A percentile compares a stretch with the other conserved stretches of the same genome.
Evolutionary conservation across 164 flowering plant species (phyloP).

Genomic region (Annona cherimola): DNA sequence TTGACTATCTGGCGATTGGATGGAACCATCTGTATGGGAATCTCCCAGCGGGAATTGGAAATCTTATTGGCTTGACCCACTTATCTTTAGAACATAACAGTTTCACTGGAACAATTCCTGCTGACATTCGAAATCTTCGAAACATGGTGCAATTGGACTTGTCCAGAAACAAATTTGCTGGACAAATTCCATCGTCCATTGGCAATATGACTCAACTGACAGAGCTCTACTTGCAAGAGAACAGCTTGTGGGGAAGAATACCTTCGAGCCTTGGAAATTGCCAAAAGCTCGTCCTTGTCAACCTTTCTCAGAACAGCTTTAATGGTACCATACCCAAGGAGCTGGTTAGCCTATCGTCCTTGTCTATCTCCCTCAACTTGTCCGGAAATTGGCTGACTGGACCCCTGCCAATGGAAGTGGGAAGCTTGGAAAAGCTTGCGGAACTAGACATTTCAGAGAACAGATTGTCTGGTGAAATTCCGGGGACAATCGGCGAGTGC

Average conservation of each 20-base stretch:
- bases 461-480: conserved; percentile 13
- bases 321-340: conserved; percentile 26
- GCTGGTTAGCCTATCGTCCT: conserved; percentile 17
- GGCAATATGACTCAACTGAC: conserved; percentile 23
- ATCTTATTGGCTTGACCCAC: conserved; percentile 15
- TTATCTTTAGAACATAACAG: conserved; percentile 14
- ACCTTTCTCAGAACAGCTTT: conserved; percentile 7
- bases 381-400: conserved; percentile 26
- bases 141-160: conserved; percentile 18
- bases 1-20: neutral
- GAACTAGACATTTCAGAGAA: conserved; percentile 13
- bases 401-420: conserved; percentile 25
- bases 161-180: conserved; percentile 18
- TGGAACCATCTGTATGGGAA: conserved; percentile 22
- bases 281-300: neutral
- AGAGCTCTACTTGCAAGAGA: conserved; percentile 1
- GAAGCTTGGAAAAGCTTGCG: conserved; percentile 12
- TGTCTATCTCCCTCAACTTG: conserved; percentile 16
- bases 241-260: conserved; percentile 4
- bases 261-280: conserved; percentile 8
- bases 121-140: conserved; percentile 20
- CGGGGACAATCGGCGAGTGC: conserved; percentile 20
- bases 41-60: conserved; percentile 31
- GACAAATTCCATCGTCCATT: conserved; percentile 23
- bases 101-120: conserved; percentile 28